Evolutionary conservation across 2,329 filamentous ascomycete genomes (phyloP).

Genomic region (Xylariaceae sp.): DNA sequence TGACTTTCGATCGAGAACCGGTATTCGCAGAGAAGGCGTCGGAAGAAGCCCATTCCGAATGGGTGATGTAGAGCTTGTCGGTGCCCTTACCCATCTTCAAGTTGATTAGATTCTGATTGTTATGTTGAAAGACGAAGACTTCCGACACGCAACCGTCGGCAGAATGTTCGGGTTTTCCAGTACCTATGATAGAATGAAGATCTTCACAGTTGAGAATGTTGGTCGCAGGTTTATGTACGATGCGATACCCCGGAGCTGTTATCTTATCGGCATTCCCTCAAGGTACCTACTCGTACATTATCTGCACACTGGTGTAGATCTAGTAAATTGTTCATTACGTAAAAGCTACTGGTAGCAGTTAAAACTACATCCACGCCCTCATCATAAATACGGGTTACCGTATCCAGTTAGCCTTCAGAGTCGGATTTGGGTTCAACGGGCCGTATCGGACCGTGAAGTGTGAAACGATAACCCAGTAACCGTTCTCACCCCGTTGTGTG

Average conservation of each 20-base stretch:
- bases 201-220: neutral
- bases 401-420: too few relatives aligned
- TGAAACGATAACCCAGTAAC: too few relatives aligned
- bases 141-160: neutral
- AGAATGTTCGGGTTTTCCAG: neutral
- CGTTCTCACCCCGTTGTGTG: too few relatives aligned
- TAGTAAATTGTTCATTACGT: neutral
- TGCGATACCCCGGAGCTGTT: neutral
- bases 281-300: neutral
- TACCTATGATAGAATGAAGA: neutral
- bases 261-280: neutral
- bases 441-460: too few relatives aligned
- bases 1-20: conserved; percentile 52
- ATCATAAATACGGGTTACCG: too few relatives aligned
- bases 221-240: neutral
- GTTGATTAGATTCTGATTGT: neutral
- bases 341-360: neutral
- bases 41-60: conserved; percentile 92
- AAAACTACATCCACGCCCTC: too few relatives aligned
- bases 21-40: conserved; percentile 82
- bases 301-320: neutral
- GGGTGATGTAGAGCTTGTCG: conserved; percentile 71
- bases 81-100: conserved; percentile 47
- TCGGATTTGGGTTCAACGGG: too few relatives aligned
- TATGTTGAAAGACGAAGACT: neutral